Evolutionary conservation across 345 rosid genomes (phyloP), one percentile per base, ranked within the genome.

Genomic region (Citrus unshiu): DNA sequence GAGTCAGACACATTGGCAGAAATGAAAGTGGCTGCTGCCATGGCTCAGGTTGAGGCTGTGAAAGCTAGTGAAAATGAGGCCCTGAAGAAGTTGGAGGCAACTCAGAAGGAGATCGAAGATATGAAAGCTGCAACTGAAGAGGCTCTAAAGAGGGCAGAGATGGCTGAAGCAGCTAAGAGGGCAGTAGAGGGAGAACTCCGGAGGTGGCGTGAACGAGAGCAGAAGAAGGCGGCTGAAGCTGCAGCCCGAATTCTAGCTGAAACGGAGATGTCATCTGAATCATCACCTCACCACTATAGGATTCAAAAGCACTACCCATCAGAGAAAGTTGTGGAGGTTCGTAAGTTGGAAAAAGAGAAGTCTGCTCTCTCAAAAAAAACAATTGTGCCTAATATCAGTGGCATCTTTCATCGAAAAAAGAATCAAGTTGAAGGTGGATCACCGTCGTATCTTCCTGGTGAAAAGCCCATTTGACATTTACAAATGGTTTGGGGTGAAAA

Each of bases 31-130:
- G 91, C 91, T 10, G 99, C 98, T 76, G 97, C 99, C 76, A 59
- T 93, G 86, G 99, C 99, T 62, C 97, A 95, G 87, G 96, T 90
- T 61, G 95, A 95, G 86, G 98, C 98, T 29, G 95, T 95, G 78
- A 93, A 77, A 88, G 99, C 99, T 69, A 91, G 99, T 32, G 98
- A 95, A 85, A 91, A 87, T 62, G 98, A 95, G 84, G 91, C 95
- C 6, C 68, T 88, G 72, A 92, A 91, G 91, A 93, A 88, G 84
- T 81, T 91, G 59, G 94, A 90, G 82, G 88, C 87, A 64, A 91
- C 87, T 22, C 83, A 85, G 80, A 90, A 85, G 73, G 99, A 95
- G 90, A 92, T 95, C 3, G 89, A 87, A 80, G 94, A 91, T 76
- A 90, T 90, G 87, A 92, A 86, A 89, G 73, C 74, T 46, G 93